Evolutionary conservation across 805 yeast genomes (phyloP), one percentile per base, ranked within the genome.

Genomic region (Torulaspora indica): DNA sequence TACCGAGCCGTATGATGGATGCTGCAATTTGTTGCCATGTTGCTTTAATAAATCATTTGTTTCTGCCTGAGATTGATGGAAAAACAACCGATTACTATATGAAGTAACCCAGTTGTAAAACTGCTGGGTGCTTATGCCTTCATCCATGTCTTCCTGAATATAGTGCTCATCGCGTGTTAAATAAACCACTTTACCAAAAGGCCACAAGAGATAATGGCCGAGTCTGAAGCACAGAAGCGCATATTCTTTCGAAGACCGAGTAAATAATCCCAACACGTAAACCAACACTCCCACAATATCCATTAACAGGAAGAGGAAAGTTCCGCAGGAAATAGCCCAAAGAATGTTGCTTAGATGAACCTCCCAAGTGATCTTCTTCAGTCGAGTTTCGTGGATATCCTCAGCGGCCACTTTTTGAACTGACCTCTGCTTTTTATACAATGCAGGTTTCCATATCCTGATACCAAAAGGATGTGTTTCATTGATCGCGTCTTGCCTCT

Each of bases 391-490:
- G 64, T 91, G 97, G 53, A 93, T 87, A 71, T 93, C 98, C 49
- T 85, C 85, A 47, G 87, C 95, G 1, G 98, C 97, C 46, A 87
- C 82, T 32, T 81, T 74, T 54, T 93, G 93, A 25, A 93, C 97
- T 3, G 96, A 86, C 57, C 98, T 80, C 47, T 77, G 76, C 64
- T 93, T 93, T 63, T 93, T 93, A 68, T 93, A 93, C 44, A 93
- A 71, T 2, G 98, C 96, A 1, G 98, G 98, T 60, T 93, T 93
- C 98, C 98, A 93, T 56, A 93, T 87, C 64, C 96, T 83, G 36
- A 93, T 91, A 74, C 98, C 98, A 58, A 93, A 93, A 0, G 98
- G 98, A 70, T 93, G 98, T 4, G 97, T 89, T 41, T 85, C 81
- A 61, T 93, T 93, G 61, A 93, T 93, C 12, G 98, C 98, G 55